Conservation (phyloP, 495 filamentous ascomycete genomes). For the Podospora sp. region DNA sequence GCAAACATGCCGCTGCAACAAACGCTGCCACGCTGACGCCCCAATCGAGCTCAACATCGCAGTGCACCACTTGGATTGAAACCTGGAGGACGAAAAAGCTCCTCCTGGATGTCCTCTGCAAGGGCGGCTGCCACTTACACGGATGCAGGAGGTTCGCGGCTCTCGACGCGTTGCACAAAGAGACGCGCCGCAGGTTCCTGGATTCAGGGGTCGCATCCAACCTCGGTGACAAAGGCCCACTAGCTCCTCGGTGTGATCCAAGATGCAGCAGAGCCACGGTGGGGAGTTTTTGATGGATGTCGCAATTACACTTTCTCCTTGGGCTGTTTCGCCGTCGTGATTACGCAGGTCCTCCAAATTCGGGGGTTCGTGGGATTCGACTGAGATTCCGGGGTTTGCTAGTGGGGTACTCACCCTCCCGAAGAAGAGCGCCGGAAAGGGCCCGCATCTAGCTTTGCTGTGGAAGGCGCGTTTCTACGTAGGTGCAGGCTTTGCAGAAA, state of each 20-base stretch:
- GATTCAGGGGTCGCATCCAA: neutral
- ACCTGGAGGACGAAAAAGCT: neutral
- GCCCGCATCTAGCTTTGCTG: neutral
- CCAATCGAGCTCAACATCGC: slow-evolving; percentile 16
- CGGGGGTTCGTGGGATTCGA: slow-evolving; percentile 15
- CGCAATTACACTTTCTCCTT: neutral
- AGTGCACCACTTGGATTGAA: neutral
- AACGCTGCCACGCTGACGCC: neutral
- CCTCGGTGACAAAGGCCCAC: neutral
- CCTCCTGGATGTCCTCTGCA: neutral
- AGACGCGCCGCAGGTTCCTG: slow-evolving; percentile 5
- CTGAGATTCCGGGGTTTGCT: slow-evolving; percentile 24
- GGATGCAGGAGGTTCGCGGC: neutral
- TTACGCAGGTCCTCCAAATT: slow-evolving; percentile 9
- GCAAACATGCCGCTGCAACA: slow-evolving; percentile 5
- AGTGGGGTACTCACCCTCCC: slow-evolving; percentile 27
- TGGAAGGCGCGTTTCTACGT: neutral
- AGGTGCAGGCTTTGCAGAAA: neutral
- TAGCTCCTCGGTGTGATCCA: neutral
- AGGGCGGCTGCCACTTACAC: slow-evolving; percentile 15
- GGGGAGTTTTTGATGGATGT: slow-evolving; percentile 1
- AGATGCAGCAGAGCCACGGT: neutral
- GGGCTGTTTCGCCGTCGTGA: neutral
- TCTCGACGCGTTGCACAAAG: slow-evolving; percentile 13
- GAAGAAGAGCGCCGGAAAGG: neutral